Conservation (phyloP, 139 green algal genomes). For the Nannochloris sp. region DNA sequence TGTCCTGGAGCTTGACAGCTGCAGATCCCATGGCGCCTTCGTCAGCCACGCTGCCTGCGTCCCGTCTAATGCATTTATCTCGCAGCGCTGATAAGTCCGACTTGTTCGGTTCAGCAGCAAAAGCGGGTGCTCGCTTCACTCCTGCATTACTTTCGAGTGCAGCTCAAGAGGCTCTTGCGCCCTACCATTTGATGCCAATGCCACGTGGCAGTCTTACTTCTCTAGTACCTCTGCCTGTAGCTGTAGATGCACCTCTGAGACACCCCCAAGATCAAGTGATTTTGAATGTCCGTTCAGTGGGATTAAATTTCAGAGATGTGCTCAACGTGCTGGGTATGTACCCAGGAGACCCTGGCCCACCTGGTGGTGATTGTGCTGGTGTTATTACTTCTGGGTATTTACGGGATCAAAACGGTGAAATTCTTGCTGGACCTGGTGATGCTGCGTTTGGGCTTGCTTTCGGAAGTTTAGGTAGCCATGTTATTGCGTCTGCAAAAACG, state of each 20-base stretch:
- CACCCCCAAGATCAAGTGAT: constrained; percentile 13
- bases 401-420: background rate
- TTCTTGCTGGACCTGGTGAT: constrained; percentile 35
- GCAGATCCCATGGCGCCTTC: background rate
- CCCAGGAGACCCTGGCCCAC: constrained; percentile 40
- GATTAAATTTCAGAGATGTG: constrained; percentile 59
- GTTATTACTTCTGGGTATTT: constrained; percentile 25
- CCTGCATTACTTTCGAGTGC: constrained; percentile 9
- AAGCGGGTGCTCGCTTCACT: background rate
- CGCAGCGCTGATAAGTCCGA: too few relatives aligned
- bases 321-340: constrained; percentile 67
- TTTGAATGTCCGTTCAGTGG: constrained; percentile 42
- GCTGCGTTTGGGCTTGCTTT: constrained; percentile 71
- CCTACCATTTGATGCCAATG: constrained; percentile 21
- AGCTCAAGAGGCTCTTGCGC: constrained; percentile 7
- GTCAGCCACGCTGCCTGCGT: too few relatives aligned
- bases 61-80: too few relatives aligned
- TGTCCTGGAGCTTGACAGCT: constrained; percentile 9
- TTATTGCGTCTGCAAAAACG: constrained; percentile 44
- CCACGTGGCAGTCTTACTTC: constrained; percentile 48
- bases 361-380: constrained; percentile 51
- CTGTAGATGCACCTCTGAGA: background rate
- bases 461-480: constrained; percentile 63
- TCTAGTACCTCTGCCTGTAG: constrained; percentile 38
- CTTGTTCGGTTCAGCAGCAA: background rate